Evolutionary conservation across 805 yeast species (phyloP), one percentile per base, ranked within the genome.

Genomic region (Candida coquimbonensis): DNA sequence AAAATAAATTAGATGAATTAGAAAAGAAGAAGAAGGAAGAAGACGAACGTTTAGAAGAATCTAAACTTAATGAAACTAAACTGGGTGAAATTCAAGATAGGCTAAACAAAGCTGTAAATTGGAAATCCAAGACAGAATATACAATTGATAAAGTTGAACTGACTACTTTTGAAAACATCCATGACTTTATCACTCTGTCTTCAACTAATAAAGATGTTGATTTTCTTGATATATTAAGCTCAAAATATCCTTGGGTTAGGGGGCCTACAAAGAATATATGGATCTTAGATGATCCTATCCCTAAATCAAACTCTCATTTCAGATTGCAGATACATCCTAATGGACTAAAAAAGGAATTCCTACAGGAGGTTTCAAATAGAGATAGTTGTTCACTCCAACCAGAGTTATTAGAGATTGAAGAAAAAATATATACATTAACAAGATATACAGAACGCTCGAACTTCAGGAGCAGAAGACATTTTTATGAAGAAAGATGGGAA

Each of bases 81-180:
- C 24, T 36, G n/a, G 27, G n/a, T 21, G n/a, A 36, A 13, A 13
- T 13, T 14, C 16, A 16, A 11, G 49, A 49, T 40, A 14, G 41
- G 55, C n/a, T 26, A 7, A 42, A 39, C 9, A 21, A 8, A 14
- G 17, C 13, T 1, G 19, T 32, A 19, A 36, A 36, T 14, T 16
- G 37, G 11, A 12, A 13, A 17, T 21, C 40, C 7, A 29, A 32
- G 11, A 37, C 40, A 3, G 38, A 31, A 4, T 44, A 36, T 17
- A 7, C 26, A 6, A 6, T 24, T 21, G 29, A 43, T 4, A 43
- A 45, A 24, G 34, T 54, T 5, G 52, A 47, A 38, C 38, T 57
- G 4, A 45, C 65, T 3, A 64, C 75, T 1, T 66, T 66, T 48
- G 68, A 69, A 36, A 67, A 69, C 4, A 67, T 74, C 44, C 53